Evolutionary conservation across 2,329 filamentous ascomycete genomes (phyloP).

Genomic region (Leptographium galeiforme): DNA sequence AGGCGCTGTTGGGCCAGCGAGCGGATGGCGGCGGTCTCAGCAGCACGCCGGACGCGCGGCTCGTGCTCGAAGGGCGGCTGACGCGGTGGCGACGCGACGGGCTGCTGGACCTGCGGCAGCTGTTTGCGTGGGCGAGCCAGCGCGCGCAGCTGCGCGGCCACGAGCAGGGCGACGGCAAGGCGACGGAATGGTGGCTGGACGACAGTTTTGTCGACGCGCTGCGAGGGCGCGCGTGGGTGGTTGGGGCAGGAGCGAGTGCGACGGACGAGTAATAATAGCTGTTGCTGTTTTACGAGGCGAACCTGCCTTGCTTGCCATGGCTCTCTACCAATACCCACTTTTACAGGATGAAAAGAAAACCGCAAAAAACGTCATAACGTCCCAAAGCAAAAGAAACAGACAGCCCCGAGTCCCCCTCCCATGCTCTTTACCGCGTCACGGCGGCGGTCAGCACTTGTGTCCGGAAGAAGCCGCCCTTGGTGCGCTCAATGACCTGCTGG

Average conservation of each 20-base stretch:
- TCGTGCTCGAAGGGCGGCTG: constrained; percentile 47
- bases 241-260: constrained; percentile 18
- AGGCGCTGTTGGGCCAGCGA: constrained; percentile 38
- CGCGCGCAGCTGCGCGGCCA: constrained; percentile 16
- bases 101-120: constrained; percentile 33
- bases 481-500: constrained; percentile 98
- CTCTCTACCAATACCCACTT: neutral
- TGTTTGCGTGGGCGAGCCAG: constrained; percentile 44
- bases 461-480: constrained; percentile 96
- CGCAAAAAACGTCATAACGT: no score
- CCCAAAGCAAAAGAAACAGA: no score
- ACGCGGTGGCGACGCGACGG: constrained; percentile 25
- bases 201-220: constrained; percentile 41
- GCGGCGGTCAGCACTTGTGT: constrained; percentile 82
- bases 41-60: constrained; percentile 51
- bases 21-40: constrained; percentile 20
- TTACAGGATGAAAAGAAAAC: no score
- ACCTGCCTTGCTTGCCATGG: neutral
- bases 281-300: neutral
- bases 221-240: constrained; percentile 42
- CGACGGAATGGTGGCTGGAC: constrained; percentile 38
- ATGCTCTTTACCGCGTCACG: constrained; percentile 25
- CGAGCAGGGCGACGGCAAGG: constrained; percentile 1
- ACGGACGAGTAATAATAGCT: constrained; percentile 1
- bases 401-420: no score